phyloP scores from a whole-genome alignment of 331 rosid species.

The Rhamnella rubrinervis region DNA sequence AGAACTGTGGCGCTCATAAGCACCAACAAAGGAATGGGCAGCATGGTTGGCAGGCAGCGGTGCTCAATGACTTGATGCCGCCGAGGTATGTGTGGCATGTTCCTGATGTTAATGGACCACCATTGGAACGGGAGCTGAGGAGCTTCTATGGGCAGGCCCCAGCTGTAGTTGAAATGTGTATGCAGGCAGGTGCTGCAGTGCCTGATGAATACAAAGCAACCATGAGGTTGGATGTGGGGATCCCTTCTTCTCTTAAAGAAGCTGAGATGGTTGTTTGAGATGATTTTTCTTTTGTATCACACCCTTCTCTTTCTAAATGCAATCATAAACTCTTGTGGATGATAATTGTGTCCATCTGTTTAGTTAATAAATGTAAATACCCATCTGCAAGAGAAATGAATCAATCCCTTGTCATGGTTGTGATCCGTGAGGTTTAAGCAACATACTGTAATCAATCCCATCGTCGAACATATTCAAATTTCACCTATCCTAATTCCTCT shows the following conservation, averaged over 20 bases:
- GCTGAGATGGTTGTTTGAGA: constrained; percentile 95
- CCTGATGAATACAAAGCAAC: constrained; percentile 80
- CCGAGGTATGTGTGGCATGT: constrained; percentile 98
- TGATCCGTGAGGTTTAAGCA: too few relatives aligned
- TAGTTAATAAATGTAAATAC: not conserved
- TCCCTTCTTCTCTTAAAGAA: constrained; percentile 65
- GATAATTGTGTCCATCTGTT: not conserved
- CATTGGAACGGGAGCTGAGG: constrained; percentile 71
- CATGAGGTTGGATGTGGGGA: constrained; percentile 90
- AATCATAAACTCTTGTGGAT: not conserved
- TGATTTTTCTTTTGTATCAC: not conserved
- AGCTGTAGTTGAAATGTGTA: constrained; percentile 83
- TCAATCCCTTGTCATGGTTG: too few relatives aligned
- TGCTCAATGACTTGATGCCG: constrained; percentile 84
- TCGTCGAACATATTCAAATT: too few relatives aligned
- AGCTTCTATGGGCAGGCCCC: constrained; percentile 88
- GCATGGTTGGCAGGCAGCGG: constrained; percentile 92
- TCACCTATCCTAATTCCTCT: too few relatives aligned
- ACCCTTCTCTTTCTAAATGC: not conserved
- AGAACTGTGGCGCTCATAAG: constrained; percentile 89
- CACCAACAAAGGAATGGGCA: constrained; percentile 98
- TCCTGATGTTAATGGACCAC: constrained; percentile 73
- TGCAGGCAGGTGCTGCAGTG: constrained; percentile 84
- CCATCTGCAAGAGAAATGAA: too few relatives aligned
- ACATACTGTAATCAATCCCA: too few relatives aligned